Percentiles rank a stretch among this genome's conserved stretches.
These are phyloP conservation scores for Cucurbita ficifolia DNA, from an alignment of 306 rosid species.

Conservation along the genomic window DNA sequence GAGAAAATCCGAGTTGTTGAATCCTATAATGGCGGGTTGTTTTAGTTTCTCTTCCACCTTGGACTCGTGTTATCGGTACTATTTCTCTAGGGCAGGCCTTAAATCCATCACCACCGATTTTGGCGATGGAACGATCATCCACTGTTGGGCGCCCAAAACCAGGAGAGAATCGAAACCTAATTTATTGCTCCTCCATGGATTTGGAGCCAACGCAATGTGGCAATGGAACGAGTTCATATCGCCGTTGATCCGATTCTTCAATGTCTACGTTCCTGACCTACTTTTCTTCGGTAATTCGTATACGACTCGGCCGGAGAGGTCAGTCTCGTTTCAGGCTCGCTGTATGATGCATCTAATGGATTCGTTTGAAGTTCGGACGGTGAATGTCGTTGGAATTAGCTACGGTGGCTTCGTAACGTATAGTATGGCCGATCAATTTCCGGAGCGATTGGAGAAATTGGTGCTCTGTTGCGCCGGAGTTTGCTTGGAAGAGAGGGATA, in stretches of 20 bases:
- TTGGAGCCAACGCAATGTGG: conserved; percentile 83
- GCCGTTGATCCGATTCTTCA: conserved; percentile 24
- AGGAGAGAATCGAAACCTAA: conserved; percentile 23
- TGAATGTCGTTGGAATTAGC: conserved; percentile 59
- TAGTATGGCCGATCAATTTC: conserved; percentile 44
- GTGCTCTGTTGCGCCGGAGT: conserved; percentile 60
- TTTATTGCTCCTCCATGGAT: conserved; percentile 54
- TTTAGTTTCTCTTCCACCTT: conserved; percentile 48
- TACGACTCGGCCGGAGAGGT: conserved; percentile 32
- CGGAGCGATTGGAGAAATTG: conserved; percentile 36
- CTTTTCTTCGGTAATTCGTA: conserved; percentile 56
- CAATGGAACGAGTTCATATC: conserved; percentile 47
- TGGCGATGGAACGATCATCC: conserved; percentile 53
- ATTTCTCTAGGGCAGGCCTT: conserved; percentile 44
- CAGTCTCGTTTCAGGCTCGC: conserved; percentile 44
- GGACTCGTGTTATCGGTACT: conserved; percentile 41
- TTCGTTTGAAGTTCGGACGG: conserved; percentile 19
- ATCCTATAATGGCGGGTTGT: conserved; percentile 11
- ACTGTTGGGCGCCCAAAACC: conserved; percentile 56
- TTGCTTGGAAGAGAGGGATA: conserved; percentile 52
- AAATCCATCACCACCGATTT: conserved; percentile 28
- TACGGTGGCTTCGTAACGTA: conserved; percentile 72
- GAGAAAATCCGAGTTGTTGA: background rate
- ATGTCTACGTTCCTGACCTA: conserved; percentile 67
- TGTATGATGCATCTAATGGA: conserved; percentile 41